phyloP scores from a whole-genome alignment of 768 basidiomycete species.

The Pisolithus sp. region DNA sequence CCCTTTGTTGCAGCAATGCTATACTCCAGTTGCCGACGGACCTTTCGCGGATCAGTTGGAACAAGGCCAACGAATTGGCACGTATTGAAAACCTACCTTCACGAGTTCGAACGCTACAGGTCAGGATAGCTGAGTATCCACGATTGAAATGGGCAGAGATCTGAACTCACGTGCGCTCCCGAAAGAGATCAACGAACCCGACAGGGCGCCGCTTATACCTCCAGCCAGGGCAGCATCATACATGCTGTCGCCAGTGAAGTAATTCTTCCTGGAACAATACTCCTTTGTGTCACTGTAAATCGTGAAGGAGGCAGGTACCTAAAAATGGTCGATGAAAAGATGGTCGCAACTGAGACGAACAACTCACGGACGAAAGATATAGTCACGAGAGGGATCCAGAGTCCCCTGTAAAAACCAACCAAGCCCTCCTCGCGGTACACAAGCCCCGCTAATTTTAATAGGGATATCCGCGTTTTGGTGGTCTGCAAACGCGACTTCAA shows the following conservation, averaged over 20 bases:
- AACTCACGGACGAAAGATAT: slow-evolving; percentile 93
- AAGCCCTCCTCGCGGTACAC: slow-evolving; percentile 84
- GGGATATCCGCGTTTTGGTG: slow-evolving; percentile 65
- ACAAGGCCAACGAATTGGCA: slow-evolving; percentile 1
- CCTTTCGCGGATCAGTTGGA: slow-evolving; percentile 37
- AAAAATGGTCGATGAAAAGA: slow-evolving; percentile 5
- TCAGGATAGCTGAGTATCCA: slow-evolving; percentile 9
- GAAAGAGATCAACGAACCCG: slow-evolving; percentile 84
- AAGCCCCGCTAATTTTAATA: slow-evolving; percentile 61
- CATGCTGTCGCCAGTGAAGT: slow-evolving; percentile 52
- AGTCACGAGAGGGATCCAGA: slow-evolving; percentile 90
- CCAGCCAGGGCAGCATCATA: slow-evolving; percentile 72
- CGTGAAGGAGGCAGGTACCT: slow-evolving; percentile 89
- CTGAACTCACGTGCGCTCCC: slow-evolving; percentile 76
- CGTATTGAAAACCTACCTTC: slow-evolving; percentile 50
- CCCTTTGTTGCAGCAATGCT: slow-evolving; percentile 82
- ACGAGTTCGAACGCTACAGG: slow-evolving; percentile 83
- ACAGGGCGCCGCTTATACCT: slow-evolving; percentile 79
- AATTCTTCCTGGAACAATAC: slow-evolving; percentile 50
- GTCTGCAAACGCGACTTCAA: slow-evolving; percentile 92
- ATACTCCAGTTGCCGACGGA: slow-evolving; percentile 87
- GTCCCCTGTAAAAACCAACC: slow-evolving; percentile 82
- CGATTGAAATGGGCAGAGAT: not conserved
- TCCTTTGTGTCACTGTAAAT: slow-evolving; percentile 86
- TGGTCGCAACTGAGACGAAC: slow-evolving; percentile 3